Evolutionary conservation across 2,329 filamentous ascomycete species (phyloP), one percentile per base, ranked within the genome.

Genomic region (Pseudogymnoascus sp.): DNA sequence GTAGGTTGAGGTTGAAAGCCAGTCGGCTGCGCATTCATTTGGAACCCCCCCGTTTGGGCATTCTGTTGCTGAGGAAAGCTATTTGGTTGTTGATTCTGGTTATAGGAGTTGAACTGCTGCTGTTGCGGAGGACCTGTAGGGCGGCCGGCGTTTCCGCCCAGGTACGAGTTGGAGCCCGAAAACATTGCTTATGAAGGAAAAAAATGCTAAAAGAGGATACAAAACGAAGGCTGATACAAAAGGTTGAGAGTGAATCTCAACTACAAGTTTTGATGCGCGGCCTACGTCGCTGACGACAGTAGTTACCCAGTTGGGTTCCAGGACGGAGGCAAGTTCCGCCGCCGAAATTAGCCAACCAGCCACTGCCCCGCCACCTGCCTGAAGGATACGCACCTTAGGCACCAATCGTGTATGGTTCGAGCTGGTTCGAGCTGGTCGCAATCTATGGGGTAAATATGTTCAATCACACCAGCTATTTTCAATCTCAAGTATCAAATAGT

Each of bases 81-180:
- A 60, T 60, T 58, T 65, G 67, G 36, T 64, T 58, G 57, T 64
- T 76, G 75, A 38, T 71, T 70, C 60, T 73, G 73, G 60, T 70
- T 70, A 65, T 72, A 74, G 67, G 74, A 69, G 64, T 76, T 73
- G 61, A 82, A 80, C 64, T 80, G 77, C 71, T 76, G 74, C 67
- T 79, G 80, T 77, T 79, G 79, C 65, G 80, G 85, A 71, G 84
- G 83, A 60, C 85, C 85, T 58, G 88, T 89, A 63, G 86, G 88
- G 73, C 88, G 84, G 79, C 81, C 88, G 73, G 87, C 90, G 74
- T 82, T 84, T 77, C 86, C 88, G 75, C 91, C 91, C 70, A 96
- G 78, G 75, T 87, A 97, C 66, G 89, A 87, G 79, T 89, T 95
- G 67, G 90, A 89, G 74, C 88, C 90, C 67, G 91, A 94, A 78